Conservation (phyloP, 441 rosid species). For the Oxalis stricta region DNA sequence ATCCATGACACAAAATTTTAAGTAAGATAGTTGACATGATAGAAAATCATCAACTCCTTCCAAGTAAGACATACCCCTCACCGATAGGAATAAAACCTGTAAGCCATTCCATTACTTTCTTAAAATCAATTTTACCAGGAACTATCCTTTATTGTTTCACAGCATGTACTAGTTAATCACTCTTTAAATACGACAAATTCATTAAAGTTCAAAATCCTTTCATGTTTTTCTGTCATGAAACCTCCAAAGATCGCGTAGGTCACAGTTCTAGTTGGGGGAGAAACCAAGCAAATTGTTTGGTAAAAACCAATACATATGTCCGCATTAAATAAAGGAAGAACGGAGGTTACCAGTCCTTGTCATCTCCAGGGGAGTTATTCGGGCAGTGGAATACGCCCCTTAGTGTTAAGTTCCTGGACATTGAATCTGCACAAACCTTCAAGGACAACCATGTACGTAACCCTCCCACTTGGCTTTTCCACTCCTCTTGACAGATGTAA, state of each 20-base stretch:
- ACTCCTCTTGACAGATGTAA: slow-evolving; percentile 96
- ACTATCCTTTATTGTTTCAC: no score
- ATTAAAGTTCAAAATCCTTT: no score
- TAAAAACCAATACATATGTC: neutral
- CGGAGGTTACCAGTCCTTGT: slow-evolving; percentile 55
- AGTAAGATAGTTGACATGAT: no score
- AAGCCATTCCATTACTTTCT: no score
- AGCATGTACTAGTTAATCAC: no score
- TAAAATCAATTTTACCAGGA: no score
- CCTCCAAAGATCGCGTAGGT: neutral
- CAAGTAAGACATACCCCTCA: no score
- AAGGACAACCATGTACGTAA: slow-evolving; percentile 90
- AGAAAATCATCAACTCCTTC: no score
- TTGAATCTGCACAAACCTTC: slow-evolving; percentile 94
- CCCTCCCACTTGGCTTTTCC: slow-evolving; percentile 99
- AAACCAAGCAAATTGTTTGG: neutral
- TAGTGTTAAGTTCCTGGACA: slow-evolving; percentile 80
- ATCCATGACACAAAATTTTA: no score
- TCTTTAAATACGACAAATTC: no score
- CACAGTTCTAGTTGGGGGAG: no score
- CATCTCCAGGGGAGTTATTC: slow-evolving; percentile 82
- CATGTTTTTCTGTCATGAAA: neutral
- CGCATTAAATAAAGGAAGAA: neutral
- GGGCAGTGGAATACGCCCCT: slow-evolving; percentile 81
- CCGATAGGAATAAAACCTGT: no score